Evolutionary conservation across 2,329 filamentous ascomycete species (phyloP).

Genomic region (Rutstroemia sp.): DNA sequence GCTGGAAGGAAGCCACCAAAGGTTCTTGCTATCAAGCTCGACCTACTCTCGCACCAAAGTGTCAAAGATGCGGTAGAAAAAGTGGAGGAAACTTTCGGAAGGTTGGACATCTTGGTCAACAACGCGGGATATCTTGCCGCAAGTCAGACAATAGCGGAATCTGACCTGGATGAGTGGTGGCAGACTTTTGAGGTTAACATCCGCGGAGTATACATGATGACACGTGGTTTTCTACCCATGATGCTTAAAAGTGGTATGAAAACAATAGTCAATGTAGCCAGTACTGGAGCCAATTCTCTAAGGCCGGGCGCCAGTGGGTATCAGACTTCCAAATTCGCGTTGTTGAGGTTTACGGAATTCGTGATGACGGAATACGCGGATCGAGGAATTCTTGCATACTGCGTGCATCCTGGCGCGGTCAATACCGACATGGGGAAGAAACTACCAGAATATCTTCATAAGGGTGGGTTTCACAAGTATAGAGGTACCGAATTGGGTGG

Average conservation of each 20-base stretch:
- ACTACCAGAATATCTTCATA: constrained; percentile 26
- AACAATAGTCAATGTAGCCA: constrained; percentile 41
- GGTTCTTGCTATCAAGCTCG: constrained; percentile 15
- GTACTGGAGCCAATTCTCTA: constrained; percentile 35
- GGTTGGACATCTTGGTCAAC: constrained; percentile 23
- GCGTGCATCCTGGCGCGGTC: constrained; percentile 35
- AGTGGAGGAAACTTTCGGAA: constrained; percentile 15
- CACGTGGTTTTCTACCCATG: constrained; percentile 16
- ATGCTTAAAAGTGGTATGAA: constrained; percentile 28
- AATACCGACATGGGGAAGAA: constrained; percentile 32
- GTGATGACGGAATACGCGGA: constrained; percentile 38
- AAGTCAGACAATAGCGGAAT: constrained; percentile 9
- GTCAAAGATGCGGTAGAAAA: constrained; percentile 11
- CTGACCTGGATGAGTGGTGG: constrained; percentile 16
- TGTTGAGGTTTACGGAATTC: constrained; percentile 42
- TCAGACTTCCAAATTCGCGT: constrained; percentile 40
- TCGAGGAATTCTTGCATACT: constrained; percentile 35
- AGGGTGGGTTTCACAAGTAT: constrained; percentile 11
- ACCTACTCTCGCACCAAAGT: constrained; percentile 12
- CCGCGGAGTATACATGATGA: constrained; percentile 16
- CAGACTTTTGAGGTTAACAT: constrained; percentile 20
- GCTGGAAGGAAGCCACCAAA: constrained; percentile 16
- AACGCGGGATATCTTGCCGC: constrained; percentile 19
- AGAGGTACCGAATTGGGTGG: too few species aligned
- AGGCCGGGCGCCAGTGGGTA: constrained; percentile 37